A percentile compares a stretch with the other conserved stretches of the same genome.
These are phyloP conservation scores for Echria macrotheca DNA, from an alignment of 495 filamentous ascomycete genomes.

Conservation along the genomic window DNA sequence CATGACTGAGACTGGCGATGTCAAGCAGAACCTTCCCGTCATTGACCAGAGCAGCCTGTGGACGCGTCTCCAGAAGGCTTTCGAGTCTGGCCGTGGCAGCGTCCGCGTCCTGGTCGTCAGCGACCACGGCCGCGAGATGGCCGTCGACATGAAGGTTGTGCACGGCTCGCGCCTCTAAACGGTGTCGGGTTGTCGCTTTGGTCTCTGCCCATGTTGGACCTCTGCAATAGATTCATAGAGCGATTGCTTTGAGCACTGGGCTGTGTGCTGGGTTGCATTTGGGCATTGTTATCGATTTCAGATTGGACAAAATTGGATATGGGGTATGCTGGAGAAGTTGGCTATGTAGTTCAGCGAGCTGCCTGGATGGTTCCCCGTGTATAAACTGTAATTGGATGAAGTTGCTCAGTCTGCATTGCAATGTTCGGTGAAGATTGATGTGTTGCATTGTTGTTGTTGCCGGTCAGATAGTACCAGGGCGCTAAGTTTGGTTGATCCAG, in stretches of 20 bases:
- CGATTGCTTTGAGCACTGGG: conserved; percentile 10
- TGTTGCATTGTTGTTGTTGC: too few relatives aligned
- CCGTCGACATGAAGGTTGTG: conserved; percentile 98
- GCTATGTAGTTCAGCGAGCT: conserved; percentile 12
- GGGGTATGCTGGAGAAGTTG: conserved; percentile 15
- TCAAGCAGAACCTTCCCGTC: conserved; percentile 93
- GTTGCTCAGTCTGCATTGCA: conserved; percentile 5
- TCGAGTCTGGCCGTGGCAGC: conserved; percentile 85
- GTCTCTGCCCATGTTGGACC: neutral
- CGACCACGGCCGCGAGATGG: conserved; percentile 89
- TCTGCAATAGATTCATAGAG: conserved; percentile 9
- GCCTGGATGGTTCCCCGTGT: conserved; percentile 19
- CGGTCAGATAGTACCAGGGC: too few relatives aligned
- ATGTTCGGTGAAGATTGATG: neutral
- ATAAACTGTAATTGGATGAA: conserved; percentile 36
- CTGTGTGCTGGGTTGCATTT: conserved; percentile 10
- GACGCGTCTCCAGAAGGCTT: conserved; percentile 73
- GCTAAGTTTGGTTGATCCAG: too few relatives aligned
- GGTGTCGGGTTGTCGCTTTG: neutral
- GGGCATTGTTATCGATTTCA: conserved; percentile 19
- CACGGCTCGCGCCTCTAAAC: conserved; percentile 60
- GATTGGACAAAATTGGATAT: conserved; percentile 24
- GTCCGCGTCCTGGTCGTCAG: conserved; percentile 94
- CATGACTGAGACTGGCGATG: conserved; percentile 68
- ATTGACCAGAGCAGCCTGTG: conserved; percentile 89